These are phyloP conservation scores for Malus hybrid DNA, from an alignment of 331 rosid genomes.

Conservation along the genomic window DNA sequence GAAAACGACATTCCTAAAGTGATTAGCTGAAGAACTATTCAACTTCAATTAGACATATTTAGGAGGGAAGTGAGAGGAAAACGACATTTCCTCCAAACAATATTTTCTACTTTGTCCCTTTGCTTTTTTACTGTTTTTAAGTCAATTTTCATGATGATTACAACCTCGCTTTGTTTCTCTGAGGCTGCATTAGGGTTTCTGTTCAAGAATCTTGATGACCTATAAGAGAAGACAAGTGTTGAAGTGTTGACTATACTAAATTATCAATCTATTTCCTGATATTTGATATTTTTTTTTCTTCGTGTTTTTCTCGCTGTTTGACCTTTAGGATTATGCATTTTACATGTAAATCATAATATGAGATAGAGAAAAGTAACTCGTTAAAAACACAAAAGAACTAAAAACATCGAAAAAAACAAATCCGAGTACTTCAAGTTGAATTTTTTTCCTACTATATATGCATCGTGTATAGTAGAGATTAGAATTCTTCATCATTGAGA, in stretches of 20 bases:
- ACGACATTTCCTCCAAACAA: slow-evolving; percentile 3
- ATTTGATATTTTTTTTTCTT: not conserved
- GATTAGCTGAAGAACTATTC: not conserved
- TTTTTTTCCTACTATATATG: no score
- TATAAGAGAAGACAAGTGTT: slow-evolving; percentile 36
- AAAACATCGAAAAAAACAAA: not conserved
- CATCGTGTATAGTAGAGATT: no score
- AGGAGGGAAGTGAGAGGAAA: not conserved
- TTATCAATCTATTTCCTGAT: slow-evolving; percentile 5
- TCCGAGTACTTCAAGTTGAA: not conserved
- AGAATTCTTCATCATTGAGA: no score
- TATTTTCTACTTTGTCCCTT: slow-evolving; percentile 1
- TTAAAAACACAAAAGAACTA: no score
- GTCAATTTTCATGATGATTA: slow-evolving; percentile 17
- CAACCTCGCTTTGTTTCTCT: slow-evolving; percentile 68
- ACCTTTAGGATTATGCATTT: not conserved
- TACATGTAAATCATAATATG: not conserved
- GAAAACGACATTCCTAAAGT: not conserved
- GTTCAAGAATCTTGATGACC: slow-evolving; percentile 31
- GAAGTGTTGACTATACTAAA: slow-evolving; percentile 68
- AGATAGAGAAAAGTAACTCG: not conserved
- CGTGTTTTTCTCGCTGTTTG: not conserved
- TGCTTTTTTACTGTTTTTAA: not conserved
- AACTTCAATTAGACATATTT: not conserved
- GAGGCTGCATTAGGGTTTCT: slow-evolving; percentile 25